Evolutionary conservation across 305 asterid genomes (phyloP).

Genomic region (Euphrasia arctica): DNA sequence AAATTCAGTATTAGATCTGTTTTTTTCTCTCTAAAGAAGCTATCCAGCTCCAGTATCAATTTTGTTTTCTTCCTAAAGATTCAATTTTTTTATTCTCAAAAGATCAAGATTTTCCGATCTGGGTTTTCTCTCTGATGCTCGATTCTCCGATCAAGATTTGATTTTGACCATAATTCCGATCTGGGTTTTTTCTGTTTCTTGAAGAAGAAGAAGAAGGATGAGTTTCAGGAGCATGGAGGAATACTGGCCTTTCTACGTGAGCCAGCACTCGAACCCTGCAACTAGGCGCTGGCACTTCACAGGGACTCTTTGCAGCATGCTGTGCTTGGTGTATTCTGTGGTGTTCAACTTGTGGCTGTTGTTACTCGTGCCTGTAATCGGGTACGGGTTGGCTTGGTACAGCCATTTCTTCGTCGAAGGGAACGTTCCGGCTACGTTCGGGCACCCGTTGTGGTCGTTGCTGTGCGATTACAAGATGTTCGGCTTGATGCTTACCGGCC

Average conservation of each 20-base stretch:
- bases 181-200: constrained; percentile 20
- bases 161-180: constrained; percentile 28
- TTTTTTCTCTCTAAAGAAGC: not conserved
- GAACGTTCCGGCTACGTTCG: constrained; percentile 84
- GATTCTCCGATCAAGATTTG: constrained; percentile 30
- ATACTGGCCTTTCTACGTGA: constrained; percentile 89
- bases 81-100: not conserved
- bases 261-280: constrained; percentile 73
- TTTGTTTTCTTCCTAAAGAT: constrained; percentile 5
- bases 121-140: constrained; percentile 16
- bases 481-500: constrained; percentile 90
- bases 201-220: constrained; percentile 33
- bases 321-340: constrained; percentile 63
- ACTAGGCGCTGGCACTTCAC: constrained; percentile 96
- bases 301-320: constrained; percentile 70
- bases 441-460: constrained; percentile 93
- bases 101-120: constrained; percentile 27
- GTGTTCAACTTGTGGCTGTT: constrained; percentile 68
- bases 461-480: constrained; percentile 94
- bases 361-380: constrained; percentile 65
- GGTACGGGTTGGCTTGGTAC: constrained; percentile 90
- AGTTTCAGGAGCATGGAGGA: constrained; percentile 93
- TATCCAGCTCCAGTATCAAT: not conserved
- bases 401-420: constrained; percentile 95
- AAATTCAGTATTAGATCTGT: constrained; percentile 18